These are phyloP conservation scores for Puccinia coronata DNA, from an alignment of 1,284 basidiomycete species.

Conservation along the genomic window DNA sequence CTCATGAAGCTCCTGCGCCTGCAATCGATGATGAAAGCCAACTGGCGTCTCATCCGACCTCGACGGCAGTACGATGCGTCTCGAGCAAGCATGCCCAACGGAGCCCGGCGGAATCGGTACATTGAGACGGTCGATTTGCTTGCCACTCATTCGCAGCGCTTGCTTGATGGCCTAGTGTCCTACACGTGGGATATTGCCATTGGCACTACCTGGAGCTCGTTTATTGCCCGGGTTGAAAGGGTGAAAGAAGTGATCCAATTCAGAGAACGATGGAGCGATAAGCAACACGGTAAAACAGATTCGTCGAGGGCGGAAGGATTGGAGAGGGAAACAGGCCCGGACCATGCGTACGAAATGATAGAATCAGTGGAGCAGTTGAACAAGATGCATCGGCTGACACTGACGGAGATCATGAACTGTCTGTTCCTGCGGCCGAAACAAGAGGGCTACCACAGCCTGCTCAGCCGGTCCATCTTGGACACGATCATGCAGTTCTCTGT, in stretches of 20 bases:
- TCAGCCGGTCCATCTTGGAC: conserved; percentile 30
- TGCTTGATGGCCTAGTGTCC: conserved; percentile 36
- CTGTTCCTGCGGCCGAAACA: conserved; percentile 41
- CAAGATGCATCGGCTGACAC: conserved; percentile 16
- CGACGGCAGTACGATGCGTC: neutral
- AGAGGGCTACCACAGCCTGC: neutral
- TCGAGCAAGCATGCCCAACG: neutral
- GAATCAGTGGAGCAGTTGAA: conserved; percentile 28
- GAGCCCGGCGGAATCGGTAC: neutral
- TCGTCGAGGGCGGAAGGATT: neutral
- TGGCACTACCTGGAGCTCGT: conserved; percentile 24
- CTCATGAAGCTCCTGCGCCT: conserved; percentile 43
- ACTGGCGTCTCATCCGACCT: neutral
- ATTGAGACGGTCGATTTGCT: neutral
- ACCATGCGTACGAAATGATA: neutral
- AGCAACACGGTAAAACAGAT: neutral
- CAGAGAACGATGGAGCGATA: conserved; percentile 1
- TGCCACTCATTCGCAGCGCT: conserved; percentile 23
- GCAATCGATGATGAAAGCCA: conserved; percentile 35
- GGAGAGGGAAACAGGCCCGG: neutral
- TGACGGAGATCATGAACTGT: conserved; percentile 33
- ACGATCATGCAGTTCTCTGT: conserved; percentile 31
- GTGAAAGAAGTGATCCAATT: neutral
- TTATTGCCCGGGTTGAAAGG: conserved; percentile 17
- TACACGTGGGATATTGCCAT: conserved; percentile 46